Evolutionary conservation across 495 filamentous ascomycete genomes (phyloP).

Genomic region (Daldinia childiae): DNA sequence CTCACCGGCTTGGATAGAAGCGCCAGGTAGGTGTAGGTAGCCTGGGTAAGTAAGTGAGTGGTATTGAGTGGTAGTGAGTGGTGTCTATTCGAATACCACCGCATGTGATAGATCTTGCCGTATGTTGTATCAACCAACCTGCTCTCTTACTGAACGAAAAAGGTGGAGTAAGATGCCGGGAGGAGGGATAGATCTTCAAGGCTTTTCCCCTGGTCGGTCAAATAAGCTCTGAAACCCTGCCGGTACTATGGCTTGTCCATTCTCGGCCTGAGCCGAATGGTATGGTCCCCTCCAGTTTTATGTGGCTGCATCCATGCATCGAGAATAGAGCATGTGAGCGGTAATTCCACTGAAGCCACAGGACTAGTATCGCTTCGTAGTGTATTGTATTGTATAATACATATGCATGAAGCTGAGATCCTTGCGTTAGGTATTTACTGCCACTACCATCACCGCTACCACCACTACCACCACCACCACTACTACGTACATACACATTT

Average conservation of each 20-base stretch:
- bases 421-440: constrained; percentile 9
- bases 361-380: constrained; percentile 16
- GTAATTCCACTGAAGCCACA: constrained; percentile 5
- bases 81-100: constrained; percentile 12
- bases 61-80: no score
- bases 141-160: constrained; percentile 14
- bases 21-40: not conserved
- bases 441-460: no score
- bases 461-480: no score
- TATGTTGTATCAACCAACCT: constrained; percentile 19
- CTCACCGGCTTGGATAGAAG: constrained; percentile 3
- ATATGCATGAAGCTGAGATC: constrained; percentile 33
- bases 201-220: constrained; percentile 37
- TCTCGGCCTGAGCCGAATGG: constrained; percentile 50
- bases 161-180: constrained; percentile 24
- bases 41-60: not conserved
- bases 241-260: constrained; percentile 43
- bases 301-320: constrained; percentile 43
- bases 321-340: constrained; percentile 39
- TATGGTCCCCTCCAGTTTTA: constrained; percentile 33
- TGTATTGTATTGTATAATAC: constrained; percentile 13
- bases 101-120: constrained; percentile 29
- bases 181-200: constrained; percentile 35
- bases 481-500: no score
- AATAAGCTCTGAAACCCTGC: constrained; percentile 49